Base-by-base conservation (phyloP, 2,329 filamentous ascomycete species). In the Colletotrichum neosansevieriae region DNA sequence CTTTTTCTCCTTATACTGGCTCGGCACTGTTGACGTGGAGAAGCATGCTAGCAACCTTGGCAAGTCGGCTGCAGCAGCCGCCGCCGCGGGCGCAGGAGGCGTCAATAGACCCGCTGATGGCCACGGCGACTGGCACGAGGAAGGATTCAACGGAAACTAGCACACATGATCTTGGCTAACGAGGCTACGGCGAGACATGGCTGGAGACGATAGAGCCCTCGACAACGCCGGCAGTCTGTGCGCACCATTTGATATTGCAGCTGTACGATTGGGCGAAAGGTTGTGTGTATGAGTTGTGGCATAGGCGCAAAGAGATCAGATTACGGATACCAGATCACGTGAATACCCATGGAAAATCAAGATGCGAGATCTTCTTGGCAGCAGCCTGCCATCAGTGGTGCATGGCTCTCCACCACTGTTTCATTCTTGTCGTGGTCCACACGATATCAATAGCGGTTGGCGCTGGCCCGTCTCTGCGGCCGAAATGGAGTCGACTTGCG, bases 1-100 rank as follows among this genome's bases (percentile, higher is more conserved):
- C 2, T 96, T 99, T 76, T 84, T 91, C 73, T 92, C 94, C 79
- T 83, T 98, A 70, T 98, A 95, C 80, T 94, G 91, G 88, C 89
- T 94, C 76, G 93, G 93, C 67, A 88, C 88, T 3, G 82, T 84
- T 34, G 89, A 93, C 74, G 85, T 89, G 38, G 90, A 90, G 76
- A 77, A 85, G 73, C 88, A 91, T 75, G 85, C 86, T 53, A 86
- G 84, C 72, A 83, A 85, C 71, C 79, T 91, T 59, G 85, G 87
- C 54, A 83, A 85, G 66, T 77, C 79, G 34, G 80, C 80, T 2
- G 80, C 79, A 29, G 58, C 45, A 29, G 84, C 80, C 36, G 83
- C 79, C 65, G 84, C 78, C 49, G 82, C 80, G 50, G 84, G 63
- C 53, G 63, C 80, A 29, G 75, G 73, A 11, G 73, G 58, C 17